Percentiles rank a stretch among this genome's conserved stretches.
Conservation (phyloP, 139 green algal genomes). For the Chloropicon primus region DNA sequence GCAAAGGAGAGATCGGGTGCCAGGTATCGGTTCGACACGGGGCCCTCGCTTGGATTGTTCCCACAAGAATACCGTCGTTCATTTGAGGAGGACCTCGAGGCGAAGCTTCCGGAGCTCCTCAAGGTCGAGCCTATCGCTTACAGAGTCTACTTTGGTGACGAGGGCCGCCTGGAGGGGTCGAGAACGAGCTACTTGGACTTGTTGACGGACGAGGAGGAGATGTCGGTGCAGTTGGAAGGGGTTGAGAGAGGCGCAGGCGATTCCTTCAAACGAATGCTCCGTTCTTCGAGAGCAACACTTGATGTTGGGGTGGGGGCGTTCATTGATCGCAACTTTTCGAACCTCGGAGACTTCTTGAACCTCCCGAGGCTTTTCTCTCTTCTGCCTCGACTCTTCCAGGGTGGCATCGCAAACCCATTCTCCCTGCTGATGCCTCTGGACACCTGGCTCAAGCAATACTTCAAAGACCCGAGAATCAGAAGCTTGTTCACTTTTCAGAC, state of each 20-base stretch:
- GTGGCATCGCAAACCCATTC: conserved; percentile 25
- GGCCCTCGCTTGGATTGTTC: conserved; percentile 61
- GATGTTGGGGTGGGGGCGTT: conserved; percentile 42
- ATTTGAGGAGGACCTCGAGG: conserved; percentile 45
- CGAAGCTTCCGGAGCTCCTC: conserved; percentile 16
- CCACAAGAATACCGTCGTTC: conserved; percentile 47
- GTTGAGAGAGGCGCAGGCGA: conserved; percentile 48
- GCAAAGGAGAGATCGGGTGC: conserved; percentile 30
- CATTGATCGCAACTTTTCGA: conserved; percentile 54
- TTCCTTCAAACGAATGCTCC: not conserved
- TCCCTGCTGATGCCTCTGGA: conserved; percentile 55
- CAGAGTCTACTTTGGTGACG: conserved; percentile 49
- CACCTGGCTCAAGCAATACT: conserved; percentile 41
- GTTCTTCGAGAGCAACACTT: conserved; percentile 21
- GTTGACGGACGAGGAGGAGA: conserved; percentile 53
- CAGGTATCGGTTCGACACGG: conserved; percentile 60
- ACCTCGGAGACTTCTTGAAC: conserved; percentile 30
- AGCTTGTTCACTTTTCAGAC: conserved; percentile 57
- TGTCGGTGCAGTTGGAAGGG: conserved; percentile 57
- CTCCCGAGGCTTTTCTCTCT: conserved; percentile 14
- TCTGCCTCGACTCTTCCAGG: conserved; percentile 36
- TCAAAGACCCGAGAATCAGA: conserved; percentile 33
- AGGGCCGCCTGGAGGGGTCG: not conserved
- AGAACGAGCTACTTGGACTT: conserved; percentile 45
- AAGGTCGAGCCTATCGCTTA: conserved; percentile 49